Base-by-base conservation (phyloP, 164 flowering plant species). In the Vitis rupestris region DNA sequence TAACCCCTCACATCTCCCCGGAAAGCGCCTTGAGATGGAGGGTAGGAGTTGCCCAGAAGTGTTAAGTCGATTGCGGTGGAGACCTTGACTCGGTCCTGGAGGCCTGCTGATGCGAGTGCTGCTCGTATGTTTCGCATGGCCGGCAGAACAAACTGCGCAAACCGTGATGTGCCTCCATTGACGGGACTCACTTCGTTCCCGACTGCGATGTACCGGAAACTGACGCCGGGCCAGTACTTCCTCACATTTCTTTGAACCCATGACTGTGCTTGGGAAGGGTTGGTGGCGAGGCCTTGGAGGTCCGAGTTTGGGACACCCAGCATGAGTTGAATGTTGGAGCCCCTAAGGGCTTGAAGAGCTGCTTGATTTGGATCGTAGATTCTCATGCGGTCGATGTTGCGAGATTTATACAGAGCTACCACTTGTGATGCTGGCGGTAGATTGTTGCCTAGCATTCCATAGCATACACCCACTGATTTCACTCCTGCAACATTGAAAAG, bases 391-490 rank as follows among this genome's bases (percentile, higher is more conserved):
- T 60, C 52, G 47, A 83, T 85, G 66, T 62, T 71, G 14, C 60
- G 31, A 2, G 74, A 63, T 48, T 61, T 64, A 72, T 76, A 82
- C 61, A 85, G 79, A 11, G 53, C 55, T 8, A 83, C 65, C 0
- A 81, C 88, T 59, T 74, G 78, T 17, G 47, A 0, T 9, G 77
- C 66, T 0, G 81, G 29, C 29, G 85, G 84, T 19, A 85, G 69
- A 66, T 82, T 79, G 80, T 83, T 78, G 50, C 82, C 88, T 2
- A 72, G 12, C 81, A 67, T 76, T 61, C 88, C 88, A 56, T 84
- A 84, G 29, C 87, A 84, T 9, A 84, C 87, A 1, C 87, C 87
- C 13, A 76, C 29, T 0, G 78, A 60, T 63, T 69, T 63, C 16
- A 67, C 82, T 53, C 74, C 82, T 75, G 65, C 67, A 66, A 17